phyloP scores from a whole-genome alignment of 345 rosid species.

The Eucalyptus cloeziana region DNA sequence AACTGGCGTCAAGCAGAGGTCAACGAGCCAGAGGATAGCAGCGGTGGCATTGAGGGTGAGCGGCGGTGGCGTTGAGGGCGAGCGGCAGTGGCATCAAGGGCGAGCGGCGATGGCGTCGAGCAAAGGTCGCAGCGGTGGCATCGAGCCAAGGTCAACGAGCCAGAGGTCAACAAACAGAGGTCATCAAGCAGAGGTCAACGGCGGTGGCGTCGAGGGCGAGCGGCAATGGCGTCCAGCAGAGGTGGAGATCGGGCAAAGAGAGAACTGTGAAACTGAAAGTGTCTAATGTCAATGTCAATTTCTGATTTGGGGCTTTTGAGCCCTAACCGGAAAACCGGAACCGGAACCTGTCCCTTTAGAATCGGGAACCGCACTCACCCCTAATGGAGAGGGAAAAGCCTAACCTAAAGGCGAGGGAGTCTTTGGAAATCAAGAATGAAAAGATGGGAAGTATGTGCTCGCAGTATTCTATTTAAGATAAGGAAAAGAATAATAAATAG shows the following conservation, averaged over 20 bases:
- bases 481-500: background rate
- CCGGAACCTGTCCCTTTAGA: accelerated
- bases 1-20: background rate
- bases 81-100: accelerated
- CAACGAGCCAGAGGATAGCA: too few relatives aligned
- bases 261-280: too few relatives aligned
- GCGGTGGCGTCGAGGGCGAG: too few relatives aligned
- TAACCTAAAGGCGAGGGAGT: background rate
- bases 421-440: background rate
- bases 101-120: accelerated
- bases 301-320: too few relatives aligned
- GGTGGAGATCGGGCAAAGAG: accelerated
- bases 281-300: too few relatives aligned
- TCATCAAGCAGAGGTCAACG: accelerated
- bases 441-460: background rate
- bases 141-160: too few relatives aligned
- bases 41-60: too few relatives aligned
- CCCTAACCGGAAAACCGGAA: too few relatives aligned
- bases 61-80: accelerated
- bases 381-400: background rate
- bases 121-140: accelerated
- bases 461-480: background rate
- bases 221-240: accelerated
- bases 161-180: too few relatives aligned
- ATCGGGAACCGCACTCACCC: too few relatives aligned